Evolutionary conservation across 768 basidiomycete genomes (phyloP), one percentile per base, ranked within the genome.

Genomic region (Artomyces pyxidatus): DNA sequence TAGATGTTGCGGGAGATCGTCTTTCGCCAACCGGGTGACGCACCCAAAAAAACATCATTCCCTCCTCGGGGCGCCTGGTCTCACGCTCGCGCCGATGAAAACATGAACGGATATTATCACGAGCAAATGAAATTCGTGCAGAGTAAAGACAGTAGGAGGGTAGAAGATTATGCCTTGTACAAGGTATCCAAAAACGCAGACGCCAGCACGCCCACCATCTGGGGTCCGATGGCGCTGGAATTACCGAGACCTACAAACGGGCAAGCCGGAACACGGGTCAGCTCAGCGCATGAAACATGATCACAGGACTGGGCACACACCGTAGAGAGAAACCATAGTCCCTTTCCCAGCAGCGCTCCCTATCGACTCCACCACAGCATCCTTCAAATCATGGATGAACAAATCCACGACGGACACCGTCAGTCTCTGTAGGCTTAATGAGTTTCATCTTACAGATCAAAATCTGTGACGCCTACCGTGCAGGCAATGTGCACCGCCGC

Each of bases 401-500:
- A 75, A 77, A 53, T 91, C 88, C 37, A 86, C 80, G 49, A 73
- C 71, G 1, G 75, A 67, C 8, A 94, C 75, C n/a, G 92, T 96
- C 52, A 95, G 68, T 19, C 81, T 77, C 90, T 93, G 55, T 26
- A 52, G n/a, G n/a, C n/a, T n/a, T n/a, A n/a, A n/a, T n/a, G n/a
- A n/a, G n/a, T n/a, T n/a, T n/a, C n/a, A n/a, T n/a, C n/a, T n/a
- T n/a, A n/a, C n/a, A n/a, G n/a, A n/a, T n/a, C n/a, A n/a, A n/a
- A n/a, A n/a, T n/a, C 30, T 30, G 26, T 26, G 11, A 58, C 86
- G 58, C 59, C n/a, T n/a, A 95, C 91, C 58, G 95, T 99, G 67
- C 85, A 87, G 29, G 93, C 93, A 56, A 98, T 88, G 66, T 99
- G 96, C 37, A 97, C 74, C 8, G 85, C 92, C 10, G 86, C 71